phyloP scores from a whole-genome alignment of 805 yeast genomes.

The Metschnikowia similis region DNA sequence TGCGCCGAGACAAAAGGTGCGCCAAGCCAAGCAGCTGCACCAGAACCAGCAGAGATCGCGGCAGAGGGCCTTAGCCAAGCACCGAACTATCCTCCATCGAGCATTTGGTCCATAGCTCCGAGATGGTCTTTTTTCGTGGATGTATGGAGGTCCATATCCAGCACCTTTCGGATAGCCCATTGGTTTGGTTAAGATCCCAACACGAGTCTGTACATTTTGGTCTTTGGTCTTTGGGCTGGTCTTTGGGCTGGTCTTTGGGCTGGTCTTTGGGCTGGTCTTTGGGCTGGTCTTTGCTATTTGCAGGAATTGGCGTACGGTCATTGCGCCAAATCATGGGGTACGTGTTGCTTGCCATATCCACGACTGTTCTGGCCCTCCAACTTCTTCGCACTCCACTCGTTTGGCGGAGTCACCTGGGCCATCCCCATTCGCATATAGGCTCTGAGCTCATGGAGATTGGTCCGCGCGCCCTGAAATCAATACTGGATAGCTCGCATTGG shows the following conservation, averaged over 20 bases:
- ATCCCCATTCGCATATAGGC: constrained; percentile 11
- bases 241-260: too few relatives aligned
- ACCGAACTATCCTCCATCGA: constrained; percentile 4
- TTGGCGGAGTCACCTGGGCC: constrained; percentile 15
- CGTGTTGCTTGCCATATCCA: constrained; percentile 51
- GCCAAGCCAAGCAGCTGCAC: not conserved
- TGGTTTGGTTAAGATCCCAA: too few relatives aligned
- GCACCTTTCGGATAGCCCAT: too few relatives aligned
- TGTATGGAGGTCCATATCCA: too few relatives aligned
- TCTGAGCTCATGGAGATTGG: not conserved
- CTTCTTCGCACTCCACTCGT: constrained; percentile 50
- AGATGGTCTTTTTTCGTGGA: constrained; percentile 12
- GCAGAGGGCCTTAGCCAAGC: not conserved
- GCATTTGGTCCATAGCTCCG: constrained; percentile 6
- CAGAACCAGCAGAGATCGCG: not conserved
- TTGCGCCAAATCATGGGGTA: constrained; percentile 64
- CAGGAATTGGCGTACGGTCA: constrained; percentile 90
- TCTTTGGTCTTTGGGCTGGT: too few relatives aligned
- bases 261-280: too few relatives aligned
- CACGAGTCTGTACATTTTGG: too few relatives aligned
- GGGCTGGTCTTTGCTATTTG: constrained; percentile 68
- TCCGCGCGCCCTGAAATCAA: constrained; percentile 52
- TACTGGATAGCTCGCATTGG: constrained; percentile 96
- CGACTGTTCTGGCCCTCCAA: constrained; percentile 49
- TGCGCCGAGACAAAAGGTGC: not conserved